Base-by-base conservation (phyloP, 805 yeast species). In the Saturnispora gosingensis region DNA sequence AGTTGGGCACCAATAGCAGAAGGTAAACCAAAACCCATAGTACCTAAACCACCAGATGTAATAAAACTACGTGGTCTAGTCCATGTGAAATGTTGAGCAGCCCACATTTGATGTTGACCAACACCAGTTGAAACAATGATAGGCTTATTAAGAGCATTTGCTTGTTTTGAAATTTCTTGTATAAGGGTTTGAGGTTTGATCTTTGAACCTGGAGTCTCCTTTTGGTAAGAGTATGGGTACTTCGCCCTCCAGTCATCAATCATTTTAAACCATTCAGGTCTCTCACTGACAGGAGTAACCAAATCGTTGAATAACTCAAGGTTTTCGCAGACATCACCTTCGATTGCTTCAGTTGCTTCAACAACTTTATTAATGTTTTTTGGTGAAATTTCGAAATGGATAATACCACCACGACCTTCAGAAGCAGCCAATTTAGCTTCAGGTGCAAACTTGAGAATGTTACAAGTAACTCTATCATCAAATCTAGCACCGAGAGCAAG, bases 91-190 rank as follows among this genome's bases (percentile, higher is more conserved):
- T 89, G 90, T 74, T 93, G 99, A 28, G 98, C 98, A 38, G 98
- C 95, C 99, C 99, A 91, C 99, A 91, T 91, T 75, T 91, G 99
- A 77, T 91, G 99, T 76, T 93, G 99, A 55, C 99, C 99, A 49
- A 93, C 98, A 77, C 99, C 99, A 36, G 99, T 93, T 50, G 98
- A 85, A 61, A 91, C 84, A 61, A 90, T 80, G 53, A 88, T 89
- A 60, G 86, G 90, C 64, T 80, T 86, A 57, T 74, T 75, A 51
- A 77, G 76, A 50, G 73, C 78, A 47, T 72, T 68, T 32, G 89
- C 82, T 60, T 89, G 83, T 56, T 80, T 77, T 3, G 93, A 80
- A 52, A 93, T 77, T 69, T 87, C 91, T 44, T 76, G 68, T 57
- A 93, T 81, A 48, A 91, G 82, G 43, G 97, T 88, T 75, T 93